Conservation (phyloP, 2,329 filamentous ascomycete species). For the Beauveria medogensis region DNA sequence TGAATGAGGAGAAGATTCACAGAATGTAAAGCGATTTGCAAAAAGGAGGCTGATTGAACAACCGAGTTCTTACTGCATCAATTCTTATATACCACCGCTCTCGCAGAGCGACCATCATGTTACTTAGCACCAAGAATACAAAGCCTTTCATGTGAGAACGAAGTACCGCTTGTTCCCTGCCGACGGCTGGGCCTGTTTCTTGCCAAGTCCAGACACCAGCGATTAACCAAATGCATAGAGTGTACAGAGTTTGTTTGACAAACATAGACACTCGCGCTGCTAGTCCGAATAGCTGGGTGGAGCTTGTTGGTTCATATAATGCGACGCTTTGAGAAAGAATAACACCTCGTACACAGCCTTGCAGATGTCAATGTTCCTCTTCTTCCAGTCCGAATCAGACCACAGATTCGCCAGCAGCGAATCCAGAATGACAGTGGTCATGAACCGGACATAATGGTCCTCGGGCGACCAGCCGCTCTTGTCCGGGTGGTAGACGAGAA, state of each 20-base stretch:
- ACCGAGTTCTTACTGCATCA: not conserved
- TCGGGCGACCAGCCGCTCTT: conserved; percentile 28
- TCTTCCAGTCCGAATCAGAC: conserved; percentile 25
- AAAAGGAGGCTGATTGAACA: not conserved
- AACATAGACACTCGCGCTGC: not conserved
- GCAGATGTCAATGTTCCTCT: conserved; percentile 22
- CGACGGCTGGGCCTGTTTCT: not conserved
- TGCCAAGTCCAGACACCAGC: not conserved
- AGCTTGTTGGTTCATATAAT: conserved; percentile 14
- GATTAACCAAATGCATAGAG: not conserved
- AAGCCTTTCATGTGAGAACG: not conserved
- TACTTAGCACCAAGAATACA: not conserved
- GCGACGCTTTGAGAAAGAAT: conserved; percentile 23
- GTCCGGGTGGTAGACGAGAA: conserved; percentile 28
- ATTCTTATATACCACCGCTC: conserved; percentile 7
- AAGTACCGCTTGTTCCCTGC: not conserved
- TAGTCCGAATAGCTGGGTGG: conserved; percentile 21
- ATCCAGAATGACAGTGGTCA: conserved; percentile 27
- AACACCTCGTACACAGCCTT: conserved; percentile 31
- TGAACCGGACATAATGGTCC: conserved; percentile 32
- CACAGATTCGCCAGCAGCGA: conserved; percentile 26
- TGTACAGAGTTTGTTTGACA: not conserved
- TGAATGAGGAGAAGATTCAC: conserved; percentile 77
- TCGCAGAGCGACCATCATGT: conserved; percentile 2
- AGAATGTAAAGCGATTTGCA: conserved; percentile 53